Percentiles rank a stretch among this genome's conserved stretches.
Evolutionary conservation across 805 yeast genomes (phyloP).

Genomic region (Starmerella vaccinii): DNA sequence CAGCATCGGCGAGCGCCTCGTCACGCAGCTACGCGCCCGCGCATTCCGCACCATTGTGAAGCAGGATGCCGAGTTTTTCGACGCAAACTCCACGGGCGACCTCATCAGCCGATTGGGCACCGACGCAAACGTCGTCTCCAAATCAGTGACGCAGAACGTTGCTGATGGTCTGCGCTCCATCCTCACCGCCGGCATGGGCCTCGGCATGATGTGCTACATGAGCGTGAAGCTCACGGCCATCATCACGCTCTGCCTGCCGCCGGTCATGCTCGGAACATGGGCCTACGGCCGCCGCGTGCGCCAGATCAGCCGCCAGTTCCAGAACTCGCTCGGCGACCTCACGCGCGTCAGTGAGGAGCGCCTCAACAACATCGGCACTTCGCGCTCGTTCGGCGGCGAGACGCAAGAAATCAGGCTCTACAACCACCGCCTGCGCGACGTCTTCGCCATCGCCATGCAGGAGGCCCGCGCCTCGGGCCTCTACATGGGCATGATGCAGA

Average conservation of each 20-base stretch:
- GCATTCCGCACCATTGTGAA: conserved; percentile 65
- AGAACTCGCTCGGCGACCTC: conserved; percentile 71
- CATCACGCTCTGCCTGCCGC: conserved; percentile 74
- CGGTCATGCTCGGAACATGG: conserved; percentile 65
- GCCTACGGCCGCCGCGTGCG: conserved; percentile 76
- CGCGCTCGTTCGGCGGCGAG: conserved; percentile 87
- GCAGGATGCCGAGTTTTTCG: conserved; percentile 85
- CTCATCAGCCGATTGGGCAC: conserved; percentile 77
- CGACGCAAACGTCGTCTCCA: conserved; percentile 80
- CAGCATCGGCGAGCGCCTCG: conserved; percentile 75
- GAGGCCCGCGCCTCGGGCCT: conserved; percentile 74
- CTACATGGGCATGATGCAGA: conserved; percentile 68
- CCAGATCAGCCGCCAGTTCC: conserved; percentile 61
- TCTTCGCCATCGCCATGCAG: conserved; percentile 56
- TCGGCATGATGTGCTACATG: conserved; percentile 84
- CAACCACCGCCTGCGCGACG: conserved; percentile 55
- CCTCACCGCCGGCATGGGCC: conserved; percentile 74
- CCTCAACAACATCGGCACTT: conserved; percentile 70
- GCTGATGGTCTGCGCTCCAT: conserved; percentile 85
- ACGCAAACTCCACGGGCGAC: conserved; percentile 83
- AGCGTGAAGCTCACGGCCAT: conserved; percentile 73
- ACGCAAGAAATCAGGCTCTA: conserved; percentile 63
- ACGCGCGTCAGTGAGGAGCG: conserved; percentile 91
- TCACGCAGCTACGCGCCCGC: conserved; percentile 70
- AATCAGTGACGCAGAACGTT: conserved; percentile 76